Evolutionary conservation across 1,284 basidiomycete genomes (phyloP), one percentile per base, ranked within the genome.

Genomic region (Puccinia sorghi): DNA sequence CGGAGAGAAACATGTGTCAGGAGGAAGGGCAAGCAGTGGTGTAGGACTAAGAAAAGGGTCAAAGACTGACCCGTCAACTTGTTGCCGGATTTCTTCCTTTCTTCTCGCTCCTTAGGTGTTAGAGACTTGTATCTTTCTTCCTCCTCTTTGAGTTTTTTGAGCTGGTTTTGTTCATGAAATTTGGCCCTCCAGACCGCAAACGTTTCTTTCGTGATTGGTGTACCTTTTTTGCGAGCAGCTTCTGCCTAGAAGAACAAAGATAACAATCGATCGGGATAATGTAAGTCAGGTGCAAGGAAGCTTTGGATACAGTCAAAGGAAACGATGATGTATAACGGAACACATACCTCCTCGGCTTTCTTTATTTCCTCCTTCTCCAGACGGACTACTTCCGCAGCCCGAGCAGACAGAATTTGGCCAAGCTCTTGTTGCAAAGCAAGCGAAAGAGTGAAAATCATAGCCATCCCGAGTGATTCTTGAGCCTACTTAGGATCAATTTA

Each of bases 371-470:
- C 73, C 52, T 67, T 52, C 22, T 76, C 73, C n/a, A n/a, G 22
- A 25, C 61, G 59, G 11, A 64, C 37, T 32, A 37, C 48, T 37
- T 32, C 48, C n/a, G 48, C 50, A 22, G 59, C 32, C 12, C 73
- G 59, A 22, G 43, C 73, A 12, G 48, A 32, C 13, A 76, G 50
- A 22, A 76, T 63, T 32, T 41, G 41, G 4, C 20, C 50, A 17
- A 76, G 73, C 67, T 76, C 73, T 67, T 76, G 73, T 50, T 64
- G 73, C 41, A 76, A 37, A 17, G 50, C 46, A 67, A 46, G 43
- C 50, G 59, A 76, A 46, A 76, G 59, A 56, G 59, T 76, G 50
- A 64, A 76, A n/a, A 63, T 64, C 73, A 76, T 76, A 27, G 73
- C 73, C 41, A 64, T 64, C 39, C 73, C 73, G 63, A 76, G 20